Conservation (phyloP, 345 rosid species). For the Pugionium dolabratum region DNA sequence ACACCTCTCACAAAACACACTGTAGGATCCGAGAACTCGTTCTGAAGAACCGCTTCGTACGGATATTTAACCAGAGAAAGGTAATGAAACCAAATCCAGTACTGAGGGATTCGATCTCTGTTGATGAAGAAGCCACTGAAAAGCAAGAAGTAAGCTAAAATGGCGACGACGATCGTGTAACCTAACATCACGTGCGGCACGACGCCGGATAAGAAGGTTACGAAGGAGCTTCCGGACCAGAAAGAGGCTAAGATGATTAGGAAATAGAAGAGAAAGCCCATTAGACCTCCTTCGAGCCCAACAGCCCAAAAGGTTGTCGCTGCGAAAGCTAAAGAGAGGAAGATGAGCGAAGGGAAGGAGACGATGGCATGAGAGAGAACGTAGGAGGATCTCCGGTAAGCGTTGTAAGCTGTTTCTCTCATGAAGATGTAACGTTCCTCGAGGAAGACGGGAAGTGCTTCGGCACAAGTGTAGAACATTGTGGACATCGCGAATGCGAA, state of each 20-base stretch:
- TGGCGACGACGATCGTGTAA: conserved; percentile 70
- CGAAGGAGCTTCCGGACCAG: conserved; percentile 89
- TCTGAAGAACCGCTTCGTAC: conserved; percentile 60
- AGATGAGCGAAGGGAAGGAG: conserved; percentile 59
- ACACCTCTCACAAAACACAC: conserved; percentile 72
- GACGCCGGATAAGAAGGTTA: conserved; percentile 74
- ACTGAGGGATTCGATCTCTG: conserved; percentile 60
- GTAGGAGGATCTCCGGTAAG: conserved; percentile 79
- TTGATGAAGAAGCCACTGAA: conserved; percentile 93
- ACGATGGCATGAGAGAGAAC: conserved; percentile 72
- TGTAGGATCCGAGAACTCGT: conserved; percentile 58
- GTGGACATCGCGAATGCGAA: conserved; percentile 51
- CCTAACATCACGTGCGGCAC: conserved; percentile 80
- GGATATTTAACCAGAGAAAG: conserved; percentile 83
- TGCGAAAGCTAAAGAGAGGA: conserved; percentile 67
- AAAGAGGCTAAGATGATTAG: conserved; percentile 61
- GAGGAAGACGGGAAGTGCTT: conserved; percentile 51
- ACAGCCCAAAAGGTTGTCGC: conserved; percentile 74
- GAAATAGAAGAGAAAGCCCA: conserved; percentile 68
- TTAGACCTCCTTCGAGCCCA: conserved; percentile 67
- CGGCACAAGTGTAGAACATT: conserved; percentile 51
- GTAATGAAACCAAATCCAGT: conserved; percentile 90
- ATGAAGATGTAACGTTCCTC: conserved; percentile 83
- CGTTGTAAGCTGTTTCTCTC: conserved; percentile 52
- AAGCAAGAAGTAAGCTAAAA: conserved; percentile 75